A percentile compares a stretch with the other conserved stretches of the same genome.
Evolutionary conservation across 129 eudicot genomes (phyloP).

Genomic region (Artemisia tridentata): DNA sequence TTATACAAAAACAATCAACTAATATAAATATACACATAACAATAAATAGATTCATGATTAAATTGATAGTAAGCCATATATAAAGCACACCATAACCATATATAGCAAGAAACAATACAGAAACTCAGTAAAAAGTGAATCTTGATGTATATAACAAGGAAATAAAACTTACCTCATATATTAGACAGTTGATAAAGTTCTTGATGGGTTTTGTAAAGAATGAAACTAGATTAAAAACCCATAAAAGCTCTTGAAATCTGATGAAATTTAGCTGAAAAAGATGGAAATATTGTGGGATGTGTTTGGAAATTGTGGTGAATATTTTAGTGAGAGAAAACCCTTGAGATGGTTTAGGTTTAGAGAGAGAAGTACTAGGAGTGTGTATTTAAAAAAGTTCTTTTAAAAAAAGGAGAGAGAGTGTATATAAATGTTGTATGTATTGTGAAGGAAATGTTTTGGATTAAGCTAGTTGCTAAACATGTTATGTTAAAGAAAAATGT

Average conservation of each 20-base stretch:
- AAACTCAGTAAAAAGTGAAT: neutral
- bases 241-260: slow-evolving; percentile 26
- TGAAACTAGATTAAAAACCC: slow-evolving; percentile 19
- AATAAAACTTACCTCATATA: slow-evolving; percentile 27
- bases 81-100: slow-evolving; percentile 15
- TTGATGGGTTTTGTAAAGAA: slow-evolving; percentile 29
- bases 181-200: slow-evolving; percentile 12
- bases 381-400: slow-evolving; percentile 10
- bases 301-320: slow-evolving; percentile 22
- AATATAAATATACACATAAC: neutral
- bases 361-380: slow-evolving; percentile 29
- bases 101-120: neutral
- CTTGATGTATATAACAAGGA: slow-evolving; percentile 3
- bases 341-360: slow-evolving; percentile 35
- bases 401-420: slow-evolving; percentile 8
- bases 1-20: slow-evolving; percentile 2
- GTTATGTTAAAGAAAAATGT: neutral
- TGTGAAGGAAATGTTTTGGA: slow-evolving; percentile 22
- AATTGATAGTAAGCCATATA: slow-evolving; percentile 11
- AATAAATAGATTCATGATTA: slow-evolving; percentile 22
- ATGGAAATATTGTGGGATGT: slow-evolving; percentile 24
- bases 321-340: slow-evolving; percentile 36
- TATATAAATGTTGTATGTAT: slow-evolving; percentile 9
- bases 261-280: slow-evolving; percentile 24
- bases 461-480: slow-evolving; percentile 16